Base-by-base conservation (phyloP, 345 rosid species). In the Populus tremula region DNA sequence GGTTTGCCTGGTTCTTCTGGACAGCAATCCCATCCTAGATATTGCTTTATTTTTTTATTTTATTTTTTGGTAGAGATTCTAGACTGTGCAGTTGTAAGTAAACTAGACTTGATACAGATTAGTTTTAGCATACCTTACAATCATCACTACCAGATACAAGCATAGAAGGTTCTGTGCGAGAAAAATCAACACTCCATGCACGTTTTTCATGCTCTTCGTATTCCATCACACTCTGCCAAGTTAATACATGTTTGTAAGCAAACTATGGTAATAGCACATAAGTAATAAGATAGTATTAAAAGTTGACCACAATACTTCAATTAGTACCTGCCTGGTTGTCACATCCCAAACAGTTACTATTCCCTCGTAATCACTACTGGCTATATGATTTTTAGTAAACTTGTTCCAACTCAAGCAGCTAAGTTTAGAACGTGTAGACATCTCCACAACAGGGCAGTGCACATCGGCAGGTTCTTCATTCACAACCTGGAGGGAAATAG, bases 361-460 rank as follows among this genome's bases (percentile, higher is more conserved):
- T 73, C 99, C 99, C 84, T 96, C 99, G 38, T 96, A 96, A 85
- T 96, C 99, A 82, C 99, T 96, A 83, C 99, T 96, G 54, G 98
- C 98, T 84, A 96, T 92, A 78, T 89, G 97, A 80, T 93, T 93
- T 86, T 96, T 96, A 38, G 86, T 87, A 84, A 83, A 89, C 77
- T 96, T 96, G 83, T 96, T 96, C 99, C 99, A 96, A 85, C 98
- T 96, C 86, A 96, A 82, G 89, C 99, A 96, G 79, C 99, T 93
- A 82, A 96, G 93, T 83, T 93, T 96, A 74, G 98, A 96, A 79
- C 97, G 95, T 3, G 99, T 94, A 76, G 97, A 73, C 97, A 96
- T 96, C 88, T 94, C 98, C 86, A 89, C 96, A 76, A 93, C 90
- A 69, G 99, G 97, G 84, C 92, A 90, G 70, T 92, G 96, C 62